Evolutionary conservation across 164 flowering plant genomes (phyloP).

Genomic region (Macadamia integrifolia): DNA sequence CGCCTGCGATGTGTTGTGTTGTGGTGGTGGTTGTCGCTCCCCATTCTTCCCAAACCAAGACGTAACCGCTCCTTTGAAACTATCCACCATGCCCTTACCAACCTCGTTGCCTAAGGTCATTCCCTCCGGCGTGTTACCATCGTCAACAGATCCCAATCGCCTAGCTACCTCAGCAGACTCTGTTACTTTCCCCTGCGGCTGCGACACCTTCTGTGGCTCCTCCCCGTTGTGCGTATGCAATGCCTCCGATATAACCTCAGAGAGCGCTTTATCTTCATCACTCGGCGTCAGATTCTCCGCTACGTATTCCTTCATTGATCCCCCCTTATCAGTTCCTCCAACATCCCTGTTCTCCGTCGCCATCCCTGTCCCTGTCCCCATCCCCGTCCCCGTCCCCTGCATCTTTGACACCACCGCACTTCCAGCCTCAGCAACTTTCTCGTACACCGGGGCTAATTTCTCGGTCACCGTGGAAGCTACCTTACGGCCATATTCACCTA

Average conservation of each 20-base stretch:
- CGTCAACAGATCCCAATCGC: conserved; percentile 21
- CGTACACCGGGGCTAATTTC: conserved; percentile 37
- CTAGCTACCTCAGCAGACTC: conserved; percentile 41
- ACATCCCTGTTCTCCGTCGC: too few relatives aligned
- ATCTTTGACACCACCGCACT: conserved; percentile 24
- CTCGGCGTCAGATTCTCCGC: conserved; percentile 60
- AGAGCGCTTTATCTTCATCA: conserved; percentile 65
- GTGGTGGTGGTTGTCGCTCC: neutral
- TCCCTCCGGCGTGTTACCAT: too few relatives aligned
- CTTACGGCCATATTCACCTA: conserved; percentile 15
- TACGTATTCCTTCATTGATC: conserved; percentile 34
- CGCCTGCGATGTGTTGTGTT: neutral
- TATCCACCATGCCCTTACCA: conserved; percentile 13
- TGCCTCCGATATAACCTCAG: conserved; percentile 44
- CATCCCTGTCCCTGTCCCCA: neutral
- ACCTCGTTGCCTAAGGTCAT: neutral
- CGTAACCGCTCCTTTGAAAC: conserved; percentile 17
- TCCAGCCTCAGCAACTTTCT: conserved; percentile 35
- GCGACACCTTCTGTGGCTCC: neutral
- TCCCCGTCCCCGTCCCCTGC: conserved; percentile 19
- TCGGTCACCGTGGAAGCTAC: conserved; percentile 27
- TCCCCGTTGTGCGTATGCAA: conserved; percentile 21
- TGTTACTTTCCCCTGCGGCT: conserved; percentile 29
- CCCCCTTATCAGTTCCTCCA: conserved; percentile 29
- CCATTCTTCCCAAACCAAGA: conserved; percentile 23